Percentiles rank a stretch among this genome's conserved stretches.
Conservation (phyloP, 352 stramenopile species). For the Pythium rishiriense region DNA sequence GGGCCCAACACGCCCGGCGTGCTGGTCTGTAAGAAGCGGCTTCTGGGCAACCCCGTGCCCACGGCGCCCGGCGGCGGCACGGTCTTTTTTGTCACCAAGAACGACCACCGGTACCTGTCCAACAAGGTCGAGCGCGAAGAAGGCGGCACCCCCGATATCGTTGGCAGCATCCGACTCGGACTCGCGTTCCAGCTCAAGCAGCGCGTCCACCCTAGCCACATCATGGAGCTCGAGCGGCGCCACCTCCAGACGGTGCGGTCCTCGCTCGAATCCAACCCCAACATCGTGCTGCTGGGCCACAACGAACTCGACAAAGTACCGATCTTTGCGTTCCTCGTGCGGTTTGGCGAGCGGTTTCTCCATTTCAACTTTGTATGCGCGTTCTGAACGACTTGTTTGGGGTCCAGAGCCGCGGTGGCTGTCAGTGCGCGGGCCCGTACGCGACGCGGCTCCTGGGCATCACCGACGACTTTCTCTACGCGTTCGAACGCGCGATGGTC, state of each 20-base stretch:
- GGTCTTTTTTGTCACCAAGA: slow-evolving; percentile 46
- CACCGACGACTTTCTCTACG: slow-evolving; percentile 49
- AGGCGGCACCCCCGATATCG: slow-evolving; percentile 93
- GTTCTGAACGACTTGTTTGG: slow-evolving; percentile 97
- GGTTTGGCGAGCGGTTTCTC: slow-evolving; percentile 79
- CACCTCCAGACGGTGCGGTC: slow-evolving; percentile 29
- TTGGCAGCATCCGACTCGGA: slow-evolving; percentile 89
- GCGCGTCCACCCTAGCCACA: slow-evolving; percentile 37
- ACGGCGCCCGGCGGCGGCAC: slow-evolving; percentile 44
- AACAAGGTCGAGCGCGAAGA: slow-evolving; percentile 94
- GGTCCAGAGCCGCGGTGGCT: slow-evolving; percentile 84
- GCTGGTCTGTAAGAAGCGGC: slow-evolving; percentile 91
- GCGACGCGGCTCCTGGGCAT: slow-evolving; percentile 90
- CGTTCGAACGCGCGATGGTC: slow-evolving; percentile 82
- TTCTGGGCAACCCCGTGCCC: slow-evolving; percentile 50
- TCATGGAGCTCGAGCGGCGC: slow-evolving; percentile 37
- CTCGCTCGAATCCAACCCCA: slow-evolving; percentile 40
- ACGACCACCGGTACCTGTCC: slow-evolving; percentile 58
- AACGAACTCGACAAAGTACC: slow-evolving; percentile 57
- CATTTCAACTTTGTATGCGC: slow-evolving; percentile 97
- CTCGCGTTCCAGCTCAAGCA: slow-evolving; percentile 90
- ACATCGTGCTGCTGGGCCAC: slow-evolving; percentile 82
- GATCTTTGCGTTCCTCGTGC: slow-evolving; percentile 93
- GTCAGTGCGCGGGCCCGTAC: slow-evolving; percentile 87
- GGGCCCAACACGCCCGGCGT: slow-evolving; percentile 89